phyloP scores from a whole-genome alignment of 208 protist genomes.

The Zelonia costaricensis region DNA sequence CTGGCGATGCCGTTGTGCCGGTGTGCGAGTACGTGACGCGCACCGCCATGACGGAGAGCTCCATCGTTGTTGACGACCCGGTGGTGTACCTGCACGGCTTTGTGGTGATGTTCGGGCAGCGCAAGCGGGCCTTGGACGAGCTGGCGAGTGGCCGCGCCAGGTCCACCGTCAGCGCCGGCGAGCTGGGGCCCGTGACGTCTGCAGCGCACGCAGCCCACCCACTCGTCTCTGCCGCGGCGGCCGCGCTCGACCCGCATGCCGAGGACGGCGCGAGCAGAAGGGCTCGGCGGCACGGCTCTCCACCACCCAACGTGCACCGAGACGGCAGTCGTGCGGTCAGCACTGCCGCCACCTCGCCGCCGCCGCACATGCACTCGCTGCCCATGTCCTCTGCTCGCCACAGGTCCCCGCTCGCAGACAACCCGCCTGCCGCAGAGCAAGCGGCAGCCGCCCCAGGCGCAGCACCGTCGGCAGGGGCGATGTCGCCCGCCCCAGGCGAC shows the following conservation, averaged over 20 bases:
- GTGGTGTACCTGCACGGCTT: slow-evolving; percentile 29
- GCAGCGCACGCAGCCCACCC: neutral
- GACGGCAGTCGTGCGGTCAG: neutral
- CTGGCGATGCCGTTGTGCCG: slow-evolving; percentile 17
- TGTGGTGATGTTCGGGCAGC: slow-evolving; percentile 30
- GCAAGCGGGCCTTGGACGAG: slow-evolving; percentile 14
- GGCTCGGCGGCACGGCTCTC: neutral
- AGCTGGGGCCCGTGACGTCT: neutral
- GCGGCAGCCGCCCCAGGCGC: neutral
- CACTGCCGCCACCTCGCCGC: neutral
- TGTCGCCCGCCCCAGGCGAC: neutral
- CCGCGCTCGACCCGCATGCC: neutral
- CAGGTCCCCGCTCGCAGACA: too few relatives aligned
- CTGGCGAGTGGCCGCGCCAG: neutral
- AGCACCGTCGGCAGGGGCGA: neutral
- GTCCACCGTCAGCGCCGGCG: neutral
- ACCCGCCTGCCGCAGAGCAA: neutral
- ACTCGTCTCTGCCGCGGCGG: neutral
- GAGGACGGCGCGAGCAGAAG: neutral
- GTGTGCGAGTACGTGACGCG: slow-evolving; percentile 31
- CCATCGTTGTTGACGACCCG: slow-evolving; percentile 27
- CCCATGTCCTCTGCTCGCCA: neutral
- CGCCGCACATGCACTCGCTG: neutral
- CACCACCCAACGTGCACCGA: neutral
- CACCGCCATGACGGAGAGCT: slow-evolving; percentile 29